Evolutionary conservation across 352 stramenopile species (phyloP).

Genomic region (Globisporangium iwayamae): DNA sequence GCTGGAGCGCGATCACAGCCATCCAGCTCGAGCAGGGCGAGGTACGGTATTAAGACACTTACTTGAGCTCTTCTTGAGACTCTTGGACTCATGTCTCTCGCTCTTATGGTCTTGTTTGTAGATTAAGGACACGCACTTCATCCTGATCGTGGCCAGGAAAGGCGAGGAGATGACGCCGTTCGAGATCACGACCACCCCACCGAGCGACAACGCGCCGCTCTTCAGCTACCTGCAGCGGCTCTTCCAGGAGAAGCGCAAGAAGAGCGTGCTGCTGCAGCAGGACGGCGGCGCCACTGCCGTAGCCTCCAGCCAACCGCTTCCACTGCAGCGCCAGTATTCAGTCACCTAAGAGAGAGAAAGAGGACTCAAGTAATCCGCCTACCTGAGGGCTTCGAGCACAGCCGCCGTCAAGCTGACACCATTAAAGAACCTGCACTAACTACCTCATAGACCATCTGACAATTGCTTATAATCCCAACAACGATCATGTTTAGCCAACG

Average conservation of each 20-base stretch:
- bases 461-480: neutral
- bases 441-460: neutral
- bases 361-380: neutral
- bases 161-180: constrained; percentile 28
- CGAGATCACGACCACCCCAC: constrained; percentile 27
- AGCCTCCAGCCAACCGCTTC: neutral
- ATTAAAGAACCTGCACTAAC: neutral
- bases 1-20: constrained; percentile 25
- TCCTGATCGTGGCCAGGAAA: constrained; percentile 29
- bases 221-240: constrained; percentile 24
- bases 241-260: constrained; percentile 23
- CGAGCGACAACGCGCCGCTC: constrained; percentile 22
- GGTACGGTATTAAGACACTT: neutral
- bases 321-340: constrained; percentile 12
- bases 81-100: neutral
- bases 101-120: neutral
- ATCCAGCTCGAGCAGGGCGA: constrained; percentile 34
- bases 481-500: neutral
- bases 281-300: neutral
- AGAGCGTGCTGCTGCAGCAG: constrained; percentile 12
- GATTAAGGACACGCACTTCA: constrained; percentile 33
- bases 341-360: constrained; percentile 1
- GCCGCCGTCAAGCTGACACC: neutral
- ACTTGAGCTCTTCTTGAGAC: neutral
- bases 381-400: neutral